Evolutionary conservation across 2,329 filamentous ascomycete species (phyloP).

Genomic region (Verticillium longisporum): DNA sequence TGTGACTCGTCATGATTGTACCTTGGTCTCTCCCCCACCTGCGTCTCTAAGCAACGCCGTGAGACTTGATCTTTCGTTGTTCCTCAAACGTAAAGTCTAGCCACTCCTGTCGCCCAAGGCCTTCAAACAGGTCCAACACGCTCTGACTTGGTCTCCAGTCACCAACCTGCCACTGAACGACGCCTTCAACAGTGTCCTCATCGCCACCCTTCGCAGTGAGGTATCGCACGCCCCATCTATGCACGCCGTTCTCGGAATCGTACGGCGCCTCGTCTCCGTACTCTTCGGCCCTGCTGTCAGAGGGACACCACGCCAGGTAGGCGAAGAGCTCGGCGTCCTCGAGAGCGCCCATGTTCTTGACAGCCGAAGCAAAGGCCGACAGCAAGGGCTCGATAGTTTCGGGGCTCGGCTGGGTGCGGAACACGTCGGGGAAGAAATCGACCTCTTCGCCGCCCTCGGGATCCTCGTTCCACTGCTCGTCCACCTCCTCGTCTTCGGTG

Average conservation of each 20-base stretch:
- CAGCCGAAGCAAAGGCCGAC: conserved; percentile 13
- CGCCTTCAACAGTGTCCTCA: conserved; percentile 3
- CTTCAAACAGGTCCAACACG: conserved; percentile 13
- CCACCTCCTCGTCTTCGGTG: conserved; percentile 9
- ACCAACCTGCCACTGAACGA: conserved; percentile 17
- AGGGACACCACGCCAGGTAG: conserved; percentile 14
- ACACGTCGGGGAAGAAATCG: conserved; percentile 11
- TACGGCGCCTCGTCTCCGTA: conserved; percentile 2
- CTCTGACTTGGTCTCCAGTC: conserved; percentile 14
- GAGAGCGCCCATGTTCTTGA: conserved; percentile 14
- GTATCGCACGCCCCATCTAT: conserved; percentile 15
- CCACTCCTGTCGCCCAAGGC: conserved; percentile 14
- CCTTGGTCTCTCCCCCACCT: too few species aligned
- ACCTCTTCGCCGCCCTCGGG: conserved; percentile 3
- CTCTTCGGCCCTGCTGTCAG: conserved; percentile 7
- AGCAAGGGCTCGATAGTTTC: conserved; percentile 16
- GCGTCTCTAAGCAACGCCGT: too few species aligned
- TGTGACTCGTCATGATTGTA: too few species aligned
- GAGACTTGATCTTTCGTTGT: too few species aligned
- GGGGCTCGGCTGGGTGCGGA: conserved; percentile 13
- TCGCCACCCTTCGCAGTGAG: conserved; percentile 6
- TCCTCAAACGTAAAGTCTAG: conserved; percentile 12
- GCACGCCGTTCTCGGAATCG: conserved; percentile 3
- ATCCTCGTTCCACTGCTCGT: conserved; percentile 6
- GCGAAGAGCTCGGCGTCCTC: conserved; percentile 17